phyloP scores from a whole-genome alignment of 768 basidiomycete genomes.

The Russula abietina region DNA sequence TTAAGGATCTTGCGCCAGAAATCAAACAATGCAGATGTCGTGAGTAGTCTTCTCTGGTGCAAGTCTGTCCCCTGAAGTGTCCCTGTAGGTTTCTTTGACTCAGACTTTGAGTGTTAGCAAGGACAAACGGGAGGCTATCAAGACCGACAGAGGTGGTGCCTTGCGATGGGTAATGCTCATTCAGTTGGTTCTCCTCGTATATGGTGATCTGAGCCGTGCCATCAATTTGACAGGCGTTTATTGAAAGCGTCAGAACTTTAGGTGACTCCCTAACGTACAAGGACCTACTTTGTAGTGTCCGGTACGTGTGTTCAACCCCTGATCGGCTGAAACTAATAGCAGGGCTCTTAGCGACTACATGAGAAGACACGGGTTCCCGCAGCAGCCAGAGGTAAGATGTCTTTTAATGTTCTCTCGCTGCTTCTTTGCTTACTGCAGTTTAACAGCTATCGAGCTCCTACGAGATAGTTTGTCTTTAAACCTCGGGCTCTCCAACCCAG shows the following conservation, averaged over 20 bases:
- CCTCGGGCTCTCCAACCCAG: background rate
- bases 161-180: background rate
- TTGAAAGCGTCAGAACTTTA: background rate
- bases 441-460: constrained; percentile 6
- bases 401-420: background rate
- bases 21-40: background rate
- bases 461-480: background rate
- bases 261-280: background rate
- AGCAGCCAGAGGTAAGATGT: constrained; percentile 2
- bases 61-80: background rate
- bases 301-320: background rate
- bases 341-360: background rate
- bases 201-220: background rate
- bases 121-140: background rate
- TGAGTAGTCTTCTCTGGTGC: background rate
- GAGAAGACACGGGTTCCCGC: rapidly evolving
- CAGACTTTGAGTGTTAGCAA: background rate
- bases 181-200: background rate
- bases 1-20: background rate
- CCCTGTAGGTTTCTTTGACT: background rate
- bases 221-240: constrained; percentile 3
- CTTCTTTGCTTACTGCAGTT: background rate
- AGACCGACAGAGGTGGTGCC: background rate
- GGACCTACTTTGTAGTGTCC: background rate
- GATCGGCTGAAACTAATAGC: background rate